Evolutionary conservation across 1,139 yeast genomes (phyloP), one percentile per base, ranked within the genome.

Genomic region (Hanseniaspora sp.): DNA sequence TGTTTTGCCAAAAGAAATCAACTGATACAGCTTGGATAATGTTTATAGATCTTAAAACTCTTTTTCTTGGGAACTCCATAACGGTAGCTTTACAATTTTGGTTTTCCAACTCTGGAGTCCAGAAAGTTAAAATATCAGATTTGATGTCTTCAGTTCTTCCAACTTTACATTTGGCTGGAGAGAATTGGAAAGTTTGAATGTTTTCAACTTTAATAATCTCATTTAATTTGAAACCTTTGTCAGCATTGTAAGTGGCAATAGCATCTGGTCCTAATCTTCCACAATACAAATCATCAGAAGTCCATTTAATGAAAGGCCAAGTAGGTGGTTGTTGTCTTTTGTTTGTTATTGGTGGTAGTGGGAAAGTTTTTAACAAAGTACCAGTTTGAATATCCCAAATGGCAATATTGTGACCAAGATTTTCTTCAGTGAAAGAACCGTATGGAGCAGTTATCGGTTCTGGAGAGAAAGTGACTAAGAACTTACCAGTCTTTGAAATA

Each of bases 291-390:
- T 87, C 96, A 71, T 94, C 95, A 63, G 75, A 77, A 47, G 97
- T 87, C 97, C 98, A 94, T 71, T 88, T 90, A 68, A 94, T 84
- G 67, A 92, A 79, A 52, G 99, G 99, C 99, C 99, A 92, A 60
- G 85, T 82, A 81, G 87, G 80, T 45, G 53, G 53, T 67, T 78
- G 77, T 64, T 78, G 79, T 13, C 29, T 40, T 23, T 18, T 18
- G 31, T 51, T 51, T 29, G 39, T 30, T 17, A 51, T 39, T 60
- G 94, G 90, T 57, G 95, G 87, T 64, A 87, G 75, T 43, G 95
- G 94, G 77, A 94, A 92, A 23, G 96, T 86, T 69, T 95, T 81
- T 59, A 82, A 80, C 52, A 94, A 87, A 60, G 86, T 76, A 59
- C 94, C 92, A 42, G 95, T 82, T 58, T 78, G 74, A 63, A 90